Base-by-base conservation (phyloP, 139 green algal genomes). In the Parachlorella kessleri region DNA sequence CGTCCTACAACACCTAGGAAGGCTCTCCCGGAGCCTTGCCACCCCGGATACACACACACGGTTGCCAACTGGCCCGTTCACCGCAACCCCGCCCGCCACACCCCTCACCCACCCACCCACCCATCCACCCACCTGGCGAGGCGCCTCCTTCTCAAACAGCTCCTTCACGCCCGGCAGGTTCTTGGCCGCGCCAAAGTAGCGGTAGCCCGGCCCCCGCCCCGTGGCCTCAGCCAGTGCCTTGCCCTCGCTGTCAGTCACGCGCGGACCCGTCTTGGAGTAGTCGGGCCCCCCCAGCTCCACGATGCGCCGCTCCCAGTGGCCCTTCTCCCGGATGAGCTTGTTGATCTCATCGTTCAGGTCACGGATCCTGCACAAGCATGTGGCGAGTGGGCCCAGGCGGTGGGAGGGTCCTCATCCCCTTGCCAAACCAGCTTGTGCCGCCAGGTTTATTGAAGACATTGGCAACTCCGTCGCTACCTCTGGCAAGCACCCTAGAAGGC, bases 281-380 rank as follows among this genome's bases (percentile, higher is more conserved):
- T 99, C 91, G 18, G 96, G 96, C 0, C 97, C 97, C 0, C 96
- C 97, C 26, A 99, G 90, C 85, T 99, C 92, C 32, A 98, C 86
- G 40, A 99, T 99, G 8, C 94, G 90, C 35, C 84, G 85, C 86
- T 99, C 97, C 97, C 97, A 99, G 87, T 98, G 94, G 35, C 90
- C 91, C 80, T 99, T 99, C 69, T 99, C 97, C 2, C 95, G 86
- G 2, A 99, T 98, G 0, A 99, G 90, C 84, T 99, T 99, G 90
- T 99, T 99, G 87, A 99, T 99, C 69, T 99, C 97, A 72, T 99
- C 97, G 75, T 99, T 99, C 8, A 99, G 82, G 75, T 99, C 97
- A 6, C 97, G 93, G 14, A 99, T 89, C 33, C 94, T 97, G 86
- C 72, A 67, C 3, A n/a, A 2, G 14, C 6, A 28, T n/a, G 21